Evolutionary conservation across 768 basidiomycete genomes (phyloP).

Genomic region (Collybia mongolica): DNA sequence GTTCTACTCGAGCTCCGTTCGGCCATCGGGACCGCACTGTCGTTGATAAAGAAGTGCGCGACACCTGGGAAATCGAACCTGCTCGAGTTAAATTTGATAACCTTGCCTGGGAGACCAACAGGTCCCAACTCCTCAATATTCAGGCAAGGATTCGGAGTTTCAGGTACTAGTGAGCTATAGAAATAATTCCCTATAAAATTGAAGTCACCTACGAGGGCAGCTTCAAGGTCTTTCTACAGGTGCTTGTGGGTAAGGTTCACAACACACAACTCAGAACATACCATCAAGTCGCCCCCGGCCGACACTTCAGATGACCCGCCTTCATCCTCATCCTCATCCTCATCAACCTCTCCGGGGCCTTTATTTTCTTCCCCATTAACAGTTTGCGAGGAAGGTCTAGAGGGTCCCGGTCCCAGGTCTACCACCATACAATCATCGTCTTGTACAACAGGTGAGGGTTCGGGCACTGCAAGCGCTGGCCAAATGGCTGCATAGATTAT

Average conservation of each 20-base stretch:
- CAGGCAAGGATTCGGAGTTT: slow-evolving; percentile 34
- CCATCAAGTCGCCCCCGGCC: slow-evolving; percentile 5
- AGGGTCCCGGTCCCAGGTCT: too few relatives aligned
- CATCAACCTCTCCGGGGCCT: not conserved
- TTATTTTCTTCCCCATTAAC: not conserved
- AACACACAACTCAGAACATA: not conserved
- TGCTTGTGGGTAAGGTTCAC: not conserved
- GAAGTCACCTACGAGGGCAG: slow-evolving; percentile 25
- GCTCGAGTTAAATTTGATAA: slow-evolving; percentile 36
- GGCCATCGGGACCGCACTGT: slow-evolving; percentile 42
- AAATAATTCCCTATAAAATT: slow-evolving; percentile 33
- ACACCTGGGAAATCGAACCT: slow-evolving; percentile 53
- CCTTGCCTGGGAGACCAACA: slow-evolving; percentile 39
- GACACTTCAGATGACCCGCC: slow-evolving; percentile 9
- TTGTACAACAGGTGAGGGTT: too few relatives aligned
- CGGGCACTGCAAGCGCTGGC: too few relatives aligned
- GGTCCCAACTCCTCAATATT: slow-evolving; percentile 35
- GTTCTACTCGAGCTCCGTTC: slow-evolving; percentile 39
- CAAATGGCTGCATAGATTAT: too few relatives aligned
- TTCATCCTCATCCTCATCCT: slow-evolving; percentile 13
- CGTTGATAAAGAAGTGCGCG: slow-evolving; percentile 40
- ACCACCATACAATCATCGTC: too few relatives aligned
- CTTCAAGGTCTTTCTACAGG: slow-evolving; percentile 27
- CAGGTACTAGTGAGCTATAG: slow-evolving; percentile 13
- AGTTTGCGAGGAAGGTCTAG: too few relatives aligned